These are phyloP conservation scores for Phytopythium montanum DNA, from an alignment of 352 stramenopile genomes.

Conservation along the genomic window DNA sequence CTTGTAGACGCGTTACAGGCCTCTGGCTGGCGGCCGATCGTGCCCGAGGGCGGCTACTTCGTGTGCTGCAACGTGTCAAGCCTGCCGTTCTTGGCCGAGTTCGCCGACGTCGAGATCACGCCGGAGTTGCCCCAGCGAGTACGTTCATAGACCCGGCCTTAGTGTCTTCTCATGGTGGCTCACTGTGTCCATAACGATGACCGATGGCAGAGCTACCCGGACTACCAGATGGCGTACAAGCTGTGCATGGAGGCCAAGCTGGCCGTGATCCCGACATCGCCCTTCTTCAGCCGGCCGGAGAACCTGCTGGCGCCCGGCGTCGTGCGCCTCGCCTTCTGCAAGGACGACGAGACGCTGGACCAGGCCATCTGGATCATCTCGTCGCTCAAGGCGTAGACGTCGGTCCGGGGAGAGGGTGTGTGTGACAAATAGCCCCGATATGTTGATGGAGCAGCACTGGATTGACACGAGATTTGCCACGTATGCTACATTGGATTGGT, in stretches of 20 bases:
- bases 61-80: conserved; percentile 85
- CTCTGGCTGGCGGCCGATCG: conserved; percentile 87
- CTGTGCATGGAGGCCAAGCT: conserved; percentile 90
- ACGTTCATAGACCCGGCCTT: conserved; percentile 4
- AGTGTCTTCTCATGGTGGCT: too few relatives aligned
- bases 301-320: conserved; percentile 72
- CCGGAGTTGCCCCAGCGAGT: conserved; percentile 58
- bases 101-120: conserved; percentile 47
- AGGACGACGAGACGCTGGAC: conserved; percentile 93
- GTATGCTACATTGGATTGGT: conserved; percentile 6
- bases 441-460: too few relatives aligned
- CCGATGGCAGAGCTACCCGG: conserved; percentile 60
- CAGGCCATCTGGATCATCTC: conserved; percentile 81
- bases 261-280: conserved; percentile 91
- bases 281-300: conserved; percentile 90
- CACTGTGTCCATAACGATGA: not conserved
- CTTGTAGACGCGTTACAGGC: conserved; percentile 78
- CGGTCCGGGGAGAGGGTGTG: too few relatives aligned
- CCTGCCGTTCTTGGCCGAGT: conserved; percentile 71
- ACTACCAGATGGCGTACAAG: conserved; percentile 89
- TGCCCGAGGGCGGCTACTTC: conserved; percentile 95
- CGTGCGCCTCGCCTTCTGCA: conserved; percentile 95
- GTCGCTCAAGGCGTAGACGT: conserved; percentile 26
- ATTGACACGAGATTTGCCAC: not conserved
- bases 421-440: too few relatives aligned